A percentile compares a stretch with the other conserved stretches of the same genome.
These are phyloP conservation scores for Drosera capensis DNA, from an alignment of 148 eudicot species.

Conservation along the genomic window DNA sequence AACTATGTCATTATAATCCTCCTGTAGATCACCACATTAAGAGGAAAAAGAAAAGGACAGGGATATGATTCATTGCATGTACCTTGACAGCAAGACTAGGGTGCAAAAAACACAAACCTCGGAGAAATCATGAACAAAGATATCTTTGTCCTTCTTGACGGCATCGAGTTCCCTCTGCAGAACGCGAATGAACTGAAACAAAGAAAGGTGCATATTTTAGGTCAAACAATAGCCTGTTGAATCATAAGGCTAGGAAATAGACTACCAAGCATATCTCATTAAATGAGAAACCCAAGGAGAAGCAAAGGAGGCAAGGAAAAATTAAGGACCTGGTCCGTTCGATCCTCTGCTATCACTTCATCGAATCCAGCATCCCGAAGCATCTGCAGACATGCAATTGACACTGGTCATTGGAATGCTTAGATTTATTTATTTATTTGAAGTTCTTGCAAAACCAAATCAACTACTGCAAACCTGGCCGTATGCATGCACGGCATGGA, in stretches of 20 bases:
- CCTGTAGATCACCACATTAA: background rate
- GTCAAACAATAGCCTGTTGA: background rate
- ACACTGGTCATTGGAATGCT: background rate
- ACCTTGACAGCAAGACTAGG: background rate
- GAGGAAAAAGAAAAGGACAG: background rate
- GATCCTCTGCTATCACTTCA: conserved; percentile 82
- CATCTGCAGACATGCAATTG: conserved; percentile 34
- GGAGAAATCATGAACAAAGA: conserved; percentile 65
- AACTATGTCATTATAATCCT: conserved; percentile 8
- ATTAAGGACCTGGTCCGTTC: conserved; percentile 65
- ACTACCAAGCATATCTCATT: background rate
- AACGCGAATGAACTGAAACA: conserved; percentile 54
- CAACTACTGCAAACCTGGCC: conserved; percentile 46
- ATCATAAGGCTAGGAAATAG: background rate
- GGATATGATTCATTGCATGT: background rate
- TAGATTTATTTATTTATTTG: too few species aligned
- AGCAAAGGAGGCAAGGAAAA: background rate
- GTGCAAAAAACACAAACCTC: conserved; percentile 32
- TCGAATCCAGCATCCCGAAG: conserved; percentile 82
- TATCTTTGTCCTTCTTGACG: conserved; percentile 66
- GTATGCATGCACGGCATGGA: conserved; percentile 80
- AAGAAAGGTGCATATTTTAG: background rate
- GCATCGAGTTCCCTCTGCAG: conserved; percentile 49
- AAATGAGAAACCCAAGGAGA: background rate
- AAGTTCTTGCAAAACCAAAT: too few species aligned